A percentile compares a stretch with the other conserved stretches of the same genome.
Conservation (phyloP, 257 asterid species). For the Capsicum pubescens region DNA sequence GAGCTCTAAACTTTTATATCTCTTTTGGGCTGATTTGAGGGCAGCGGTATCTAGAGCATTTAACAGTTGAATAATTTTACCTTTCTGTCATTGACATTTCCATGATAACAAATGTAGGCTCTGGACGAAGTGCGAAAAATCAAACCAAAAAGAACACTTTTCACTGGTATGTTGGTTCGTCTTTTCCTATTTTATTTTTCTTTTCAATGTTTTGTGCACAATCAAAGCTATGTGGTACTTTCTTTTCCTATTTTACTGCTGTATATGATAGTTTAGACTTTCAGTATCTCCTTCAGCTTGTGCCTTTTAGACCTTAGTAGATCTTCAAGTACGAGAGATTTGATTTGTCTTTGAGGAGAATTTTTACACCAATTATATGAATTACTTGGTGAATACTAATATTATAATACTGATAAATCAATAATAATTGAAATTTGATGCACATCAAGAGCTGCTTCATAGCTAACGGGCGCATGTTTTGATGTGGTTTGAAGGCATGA, state of each 20-base stretch:
- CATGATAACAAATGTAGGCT: slow-evolving; percentile 58
- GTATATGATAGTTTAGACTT: background rate
- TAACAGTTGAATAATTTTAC: background rate
- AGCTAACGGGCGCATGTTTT: background rate
- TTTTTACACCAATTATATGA: background rate
- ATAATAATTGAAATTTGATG: background rate
- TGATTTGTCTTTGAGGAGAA: background rate
- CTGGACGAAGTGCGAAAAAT: slow-evolving; percentile 90
- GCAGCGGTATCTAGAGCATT: background rate
- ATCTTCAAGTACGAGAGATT: slow-evolving; percentile 11
- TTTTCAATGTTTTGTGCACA: background rate
- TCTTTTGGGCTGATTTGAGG: background rate
- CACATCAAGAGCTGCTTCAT: background rate
- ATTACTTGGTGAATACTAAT: background rate
- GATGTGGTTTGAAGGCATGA: slow-evolving; percentile 71
- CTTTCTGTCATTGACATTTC: slow-evolving; percentile 13
- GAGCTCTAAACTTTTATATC: slow-evolving; percentile 32
- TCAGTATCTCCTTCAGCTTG: background rate
- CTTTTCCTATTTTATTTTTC: background rate
- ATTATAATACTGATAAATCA: background rate
- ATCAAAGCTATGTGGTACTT: background rate
- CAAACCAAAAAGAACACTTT: slow-evolving; percentile 83
- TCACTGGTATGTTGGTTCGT: slow-evolving; percentile 64
- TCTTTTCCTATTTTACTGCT: background rate
- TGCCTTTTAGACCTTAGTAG: background rate